These are phyloP conservation scores for Daldinia grandis DNA, from an alignment of 495 filamentous ascomycete species.

Conservation along the genomic window DNA sequence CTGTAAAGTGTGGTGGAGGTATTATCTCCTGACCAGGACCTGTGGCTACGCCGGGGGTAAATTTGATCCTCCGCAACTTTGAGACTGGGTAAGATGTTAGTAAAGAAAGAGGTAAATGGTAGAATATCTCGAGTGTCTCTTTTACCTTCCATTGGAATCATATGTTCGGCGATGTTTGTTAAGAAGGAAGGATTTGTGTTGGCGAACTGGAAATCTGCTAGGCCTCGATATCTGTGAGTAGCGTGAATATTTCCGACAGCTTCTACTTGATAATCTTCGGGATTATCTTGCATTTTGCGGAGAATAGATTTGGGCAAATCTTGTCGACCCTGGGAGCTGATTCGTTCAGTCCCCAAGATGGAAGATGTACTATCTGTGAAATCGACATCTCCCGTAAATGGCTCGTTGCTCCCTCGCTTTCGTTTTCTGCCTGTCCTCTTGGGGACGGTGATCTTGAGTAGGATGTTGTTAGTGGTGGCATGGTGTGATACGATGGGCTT, in stretches of 20 bases:
- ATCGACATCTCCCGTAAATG: conserved; percentile 58
- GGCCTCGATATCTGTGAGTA: conserved; percentile 84
- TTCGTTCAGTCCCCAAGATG: conserved; percentile 18
- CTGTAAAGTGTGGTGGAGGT: conserved; percentile 79
- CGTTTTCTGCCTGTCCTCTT: conserved; percentile 86
- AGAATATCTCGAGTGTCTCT: background rate
- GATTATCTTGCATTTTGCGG: conserved; percentile 75
- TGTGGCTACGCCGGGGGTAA: conserved; percentile 70
- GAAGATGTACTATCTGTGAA: conserved; percentile 29
- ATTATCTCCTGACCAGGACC: conserved; percentile 71
- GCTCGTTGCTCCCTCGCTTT: conserved; percentile 74
- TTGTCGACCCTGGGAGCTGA: conserved; percentile 51
- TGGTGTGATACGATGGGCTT: conserved; percentile 77
- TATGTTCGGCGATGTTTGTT: conserved; percentile 67
- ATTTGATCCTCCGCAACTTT: conserved; percentile 76
- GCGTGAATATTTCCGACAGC: conserved; percentile 75
- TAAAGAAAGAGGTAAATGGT: background rate
- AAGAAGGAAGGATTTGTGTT: conserved; percentile 69
- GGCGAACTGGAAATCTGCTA: conserved; percentile 79
- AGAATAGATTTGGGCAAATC: conserved; percentile 61
- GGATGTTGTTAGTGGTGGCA: conserved; percentile 75
- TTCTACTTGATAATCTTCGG: conserved; percentile 72
- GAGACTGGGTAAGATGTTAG: conserved; percentile 55
- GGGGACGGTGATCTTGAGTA: conserved; percentile 87
- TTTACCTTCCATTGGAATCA: conserved; percentile 72